A percentile compares a stretch with the other conserved stretches of the same genome.
phyloP scores from a whole-genome alignment of 371 early-diverging fungal species.

The Batrachochytrium dendrobatidis region DNA sequence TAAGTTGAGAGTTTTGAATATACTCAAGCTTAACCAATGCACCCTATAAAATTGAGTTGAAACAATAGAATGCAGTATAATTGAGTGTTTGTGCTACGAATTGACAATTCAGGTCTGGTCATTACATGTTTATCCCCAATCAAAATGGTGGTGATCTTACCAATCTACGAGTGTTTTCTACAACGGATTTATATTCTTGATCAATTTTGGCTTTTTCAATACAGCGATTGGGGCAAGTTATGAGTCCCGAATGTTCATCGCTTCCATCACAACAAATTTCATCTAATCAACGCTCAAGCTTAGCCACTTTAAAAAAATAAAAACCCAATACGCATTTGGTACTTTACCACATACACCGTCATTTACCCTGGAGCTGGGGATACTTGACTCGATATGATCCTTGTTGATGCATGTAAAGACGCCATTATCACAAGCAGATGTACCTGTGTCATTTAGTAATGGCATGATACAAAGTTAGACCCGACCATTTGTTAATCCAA shows the following conservation, averaged over 20 bases:
- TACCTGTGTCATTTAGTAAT: too few species aligned
- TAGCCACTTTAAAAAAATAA: too few species aligned
- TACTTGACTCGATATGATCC: background rate
- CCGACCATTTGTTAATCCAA: too few species aligned
- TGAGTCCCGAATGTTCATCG: background rate
- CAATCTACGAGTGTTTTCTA: background rate
- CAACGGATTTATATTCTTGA: background rate
- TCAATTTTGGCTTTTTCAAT: background rate
- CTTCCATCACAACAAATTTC: background rate
- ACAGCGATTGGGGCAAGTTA: background rate
- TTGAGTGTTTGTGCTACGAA: too few species aligned
- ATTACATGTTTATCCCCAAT: background rate
- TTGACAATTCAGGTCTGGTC: too few species aligned
- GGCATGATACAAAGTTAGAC: too few species aligned
- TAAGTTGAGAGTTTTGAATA: background rate
- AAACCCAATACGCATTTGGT: too few species aligned
- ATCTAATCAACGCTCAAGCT: too few species aligned
- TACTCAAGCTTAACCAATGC: background rate
- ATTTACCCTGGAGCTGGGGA: background rate
- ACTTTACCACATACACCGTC: background rate
- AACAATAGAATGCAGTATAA: too few species aligned
- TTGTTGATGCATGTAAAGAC: background rate
- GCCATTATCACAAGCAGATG: background rate
- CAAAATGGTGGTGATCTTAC: background rate
- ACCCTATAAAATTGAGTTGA: too few species aligned